phyloP scores from a whole-genome alignment of 2,329 filamentous ascomycete genomes.

The Penicillium sp. region DNA sequence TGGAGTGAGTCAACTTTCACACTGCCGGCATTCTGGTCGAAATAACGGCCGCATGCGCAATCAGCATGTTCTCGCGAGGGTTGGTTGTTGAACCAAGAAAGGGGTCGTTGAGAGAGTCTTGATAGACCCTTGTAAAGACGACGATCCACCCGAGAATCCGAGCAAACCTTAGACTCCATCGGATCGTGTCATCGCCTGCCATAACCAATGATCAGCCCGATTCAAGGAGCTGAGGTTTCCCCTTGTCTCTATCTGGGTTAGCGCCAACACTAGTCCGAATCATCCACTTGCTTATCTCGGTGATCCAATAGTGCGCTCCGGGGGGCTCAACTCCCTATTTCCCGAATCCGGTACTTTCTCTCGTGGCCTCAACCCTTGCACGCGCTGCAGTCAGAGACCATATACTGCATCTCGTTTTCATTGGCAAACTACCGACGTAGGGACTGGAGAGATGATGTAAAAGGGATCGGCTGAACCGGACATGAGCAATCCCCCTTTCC shows the following conservation, averaged over 20 bases:
- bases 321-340: background rate
- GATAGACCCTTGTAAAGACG: conserved; percentile 17
- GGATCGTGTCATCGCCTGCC: conserved; percentile 16
- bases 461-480: background rate
- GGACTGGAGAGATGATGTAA: no score
- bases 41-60: background rate
- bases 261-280: conserved; percentile 5
- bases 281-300: conserved; percentile 26
- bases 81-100: conserved; percentile 3
- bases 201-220: conserved; percentile 9
- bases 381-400: background rate
- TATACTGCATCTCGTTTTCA: background rate
- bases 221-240: background rate
- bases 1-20: background rate
- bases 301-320: conserved; percentile 13
- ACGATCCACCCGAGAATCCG: conserved; percentile 13
- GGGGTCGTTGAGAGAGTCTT: conserved; percentile 1
- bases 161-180: conserved; percentile 16
- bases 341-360: background rate
- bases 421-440: no score
- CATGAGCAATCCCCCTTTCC: conserved; percentile 24
- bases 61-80: conserved; percentile 14
- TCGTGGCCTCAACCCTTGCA: background rate
- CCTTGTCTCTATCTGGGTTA: conserved; percentile 13
- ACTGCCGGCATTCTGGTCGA: background rate